phyloP scores from a whole-genome alignment of 2,329 filamentous ascomycete genomes.

The Erysiphe pisi region DNA sequence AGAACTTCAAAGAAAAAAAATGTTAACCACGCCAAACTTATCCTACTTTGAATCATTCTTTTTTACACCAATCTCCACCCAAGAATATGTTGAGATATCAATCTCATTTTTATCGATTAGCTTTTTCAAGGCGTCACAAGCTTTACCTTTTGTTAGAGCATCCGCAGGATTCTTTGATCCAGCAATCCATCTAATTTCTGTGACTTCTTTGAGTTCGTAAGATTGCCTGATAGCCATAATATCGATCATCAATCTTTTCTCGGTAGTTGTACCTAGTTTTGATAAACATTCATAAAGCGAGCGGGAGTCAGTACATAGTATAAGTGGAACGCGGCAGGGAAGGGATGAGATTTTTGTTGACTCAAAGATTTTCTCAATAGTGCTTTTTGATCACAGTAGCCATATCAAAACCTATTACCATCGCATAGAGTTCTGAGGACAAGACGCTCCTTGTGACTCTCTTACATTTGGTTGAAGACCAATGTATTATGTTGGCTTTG shows the following conservation, averaged over 20 bases:
- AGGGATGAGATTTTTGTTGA: not conserved
- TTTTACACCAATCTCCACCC: too few relatives aligned
- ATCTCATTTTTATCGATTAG: too few relatives aligned
- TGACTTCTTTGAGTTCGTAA: conserved; percentile 7
- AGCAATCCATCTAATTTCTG: not conserved
- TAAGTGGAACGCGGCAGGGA: conserved; percentile 16
- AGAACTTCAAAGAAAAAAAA: too few relatives aligned
- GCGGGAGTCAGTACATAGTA: not conserved
- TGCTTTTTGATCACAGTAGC: not conserved
- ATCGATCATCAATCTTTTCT: too few relatives aligned
- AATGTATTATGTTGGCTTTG: not conserved
- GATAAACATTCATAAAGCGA: conserved; percentile 14
- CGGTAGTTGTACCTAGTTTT: conserved; percentile 2
- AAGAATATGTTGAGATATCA: too few relatives aligned
- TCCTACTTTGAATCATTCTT: too few relatives aligned
- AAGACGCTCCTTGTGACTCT: not conserved
- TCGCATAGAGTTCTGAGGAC: not conserved
- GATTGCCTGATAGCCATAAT: conserved; percentile 14
- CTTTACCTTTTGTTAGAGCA: too few relatives aligned
- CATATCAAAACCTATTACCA: not conserved
- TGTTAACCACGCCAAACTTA: too few relatives aligned
- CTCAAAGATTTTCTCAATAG: not conserved
- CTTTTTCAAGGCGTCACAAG: too few relatives aligned
- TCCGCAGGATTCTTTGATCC: too few relatives aligned
- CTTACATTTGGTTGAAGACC: conserved; percentile 10